Evolutionary conservation across 1,139 yeast species (phyloP).

Genomic region (Zhuliangozyma blackwelliae): DNA sequence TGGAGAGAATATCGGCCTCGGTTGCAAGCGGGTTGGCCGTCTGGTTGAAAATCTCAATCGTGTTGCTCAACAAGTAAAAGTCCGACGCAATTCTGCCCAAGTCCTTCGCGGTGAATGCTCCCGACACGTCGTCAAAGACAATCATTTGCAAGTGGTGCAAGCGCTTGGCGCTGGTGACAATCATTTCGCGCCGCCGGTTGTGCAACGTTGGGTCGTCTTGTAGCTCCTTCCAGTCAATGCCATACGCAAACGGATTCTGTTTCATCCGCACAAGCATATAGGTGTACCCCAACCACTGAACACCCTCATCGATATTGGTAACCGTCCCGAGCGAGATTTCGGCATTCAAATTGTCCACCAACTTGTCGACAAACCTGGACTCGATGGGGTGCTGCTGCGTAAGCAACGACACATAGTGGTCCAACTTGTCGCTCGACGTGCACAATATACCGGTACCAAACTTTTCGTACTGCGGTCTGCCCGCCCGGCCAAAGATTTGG

Average conservation of each 20-base stretch:
- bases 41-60: constrained; percentile 86
- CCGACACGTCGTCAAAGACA: constrained; percentile 80
- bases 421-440: constrained; percentile 76
- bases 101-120: constrained; percentile 79
- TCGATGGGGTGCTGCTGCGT: constrained; percentile 98
- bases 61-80: constrained; percentile 77
- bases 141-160: constrained; percentile 89
- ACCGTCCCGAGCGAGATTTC: constrained; percentile 95
- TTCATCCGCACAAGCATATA: constrained; percentile 93
- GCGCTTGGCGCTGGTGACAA: constrained; percentile 73
- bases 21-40: constrained; percentile 81
- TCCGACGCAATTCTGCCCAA: constrained; percentile 94
- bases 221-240: constrained; percentile 84
- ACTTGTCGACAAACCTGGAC: constrained; percentile 68
- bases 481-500: constrained; percentile 98
- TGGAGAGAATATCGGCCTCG: constrained; percentile 86
- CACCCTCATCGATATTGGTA: constrained; percentile 90
- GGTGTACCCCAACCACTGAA: constrained; percentile 95
- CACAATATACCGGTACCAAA: constrained; percentile 90
- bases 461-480: constrained; percentile 94
- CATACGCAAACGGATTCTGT: constrained; percentile 89
- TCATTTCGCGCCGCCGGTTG: constrained; percentile 69
- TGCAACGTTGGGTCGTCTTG: constrained; percentile 78
- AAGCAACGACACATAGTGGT: constrained; percentile 79
- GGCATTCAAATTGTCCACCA: constrained; percentile 91